Evolutionary conservation across 2,329 filamentous ascomycete genomes (phyloP).

Genomic region (Botrytis pseudocinerea): DNA sequence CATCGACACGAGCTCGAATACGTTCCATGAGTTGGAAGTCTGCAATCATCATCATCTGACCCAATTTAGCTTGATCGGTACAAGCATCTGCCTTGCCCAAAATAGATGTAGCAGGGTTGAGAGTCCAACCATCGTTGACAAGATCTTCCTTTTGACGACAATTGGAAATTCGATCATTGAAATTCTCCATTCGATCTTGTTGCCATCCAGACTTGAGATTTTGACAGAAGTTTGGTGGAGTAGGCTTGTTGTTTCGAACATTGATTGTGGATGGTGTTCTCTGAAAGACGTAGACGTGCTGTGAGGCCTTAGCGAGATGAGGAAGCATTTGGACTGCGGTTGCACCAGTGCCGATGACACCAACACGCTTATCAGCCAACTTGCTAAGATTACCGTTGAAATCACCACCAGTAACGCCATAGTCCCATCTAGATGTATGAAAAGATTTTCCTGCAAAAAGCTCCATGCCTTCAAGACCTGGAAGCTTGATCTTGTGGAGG

Average conservation of each 20-base stretch:
- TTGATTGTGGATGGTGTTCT: slow-evolving; percentile 61
- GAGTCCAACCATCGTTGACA: slow-evolving; percentile 56
- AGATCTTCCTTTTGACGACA: slow-evolving; percentile 51
- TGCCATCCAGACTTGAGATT: slow-evolving; percentile 27
- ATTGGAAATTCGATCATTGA: slow-evolving; percentile 45
- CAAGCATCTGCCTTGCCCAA: slow-evolving; percentile 37
- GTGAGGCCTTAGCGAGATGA: slow-evolving; percentile 53
- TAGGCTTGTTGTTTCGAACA: slow-evolving; percentile 51
- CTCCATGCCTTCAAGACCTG: slow-evolving; percentile 48
- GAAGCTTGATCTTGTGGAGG: slow-evolving; percentile 57
- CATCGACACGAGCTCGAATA: slow-evolving; percentile 35
- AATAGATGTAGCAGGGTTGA: slow-evolving; percentile 38
- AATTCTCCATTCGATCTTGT: slow-evolving; percentile 23
- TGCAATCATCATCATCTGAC: slow-evolving; percentile 19
- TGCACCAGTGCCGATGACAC: slow-evolving; percentile 59
- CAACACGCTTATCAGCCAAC: slow-evolving; percentile 54
- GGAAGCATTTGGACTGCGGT: slow-evolving; percentile 61
- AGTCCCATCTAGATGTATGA: slow-evolving; percentile 61
- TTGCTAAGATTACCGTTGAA: slow-evolving; percentile 34
- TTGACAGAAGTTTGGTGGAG: slow-evolving; percentile 41
- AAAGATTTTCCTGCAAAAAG: slow-evolving; percentile 48
- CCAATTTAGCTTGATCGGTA: slow-evolving; percentile 9
- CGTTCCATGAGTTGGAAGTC: slow-evolving; percentile 23
- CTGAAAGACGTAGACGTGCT: slow-evolving; percentile 56
- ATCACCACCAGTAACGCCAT: slow-evolving; percentile 47